Base-by-base conservation (phyloP, 1,139 yeast species). In the Tardiomyces blankii region DNA sequence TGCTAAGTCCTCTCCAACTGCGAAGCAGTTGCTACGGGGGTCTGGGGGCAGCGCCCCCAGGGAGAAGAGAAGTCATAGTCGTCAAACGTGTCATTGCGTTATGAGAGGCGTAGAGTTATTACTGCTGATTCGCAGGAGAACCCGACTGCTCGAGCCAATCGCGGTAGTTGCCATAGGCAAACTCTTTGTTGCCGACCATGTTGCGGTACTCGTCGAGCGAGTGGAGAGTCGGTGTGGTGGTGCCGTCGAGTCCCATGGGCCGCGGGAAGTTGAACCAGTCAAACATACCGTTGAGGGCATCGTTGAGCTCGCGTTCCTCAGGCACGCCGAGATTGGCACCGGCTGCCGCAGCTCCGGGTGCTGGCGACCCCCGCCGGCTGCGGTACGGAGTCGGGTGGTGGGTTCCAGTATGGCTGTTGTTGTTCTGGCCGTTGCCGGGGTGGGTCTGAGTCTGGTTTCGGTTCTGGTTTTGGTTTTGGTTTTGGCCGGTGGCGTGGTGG, bases 241-340 rank as follows among this genome's bases (percentile, higher is more conserved):
- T 43, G 11, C 39, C 47, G 7, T 39, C 30, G 2, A 7, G 57
- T 56, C 55, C 55, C 52, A 30, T 14, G n/a, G 35, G 35, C 16
- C 35, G 35, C n/a, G 35, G 35, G 16, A 30, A 30, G 39, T 55
- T 49, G 46, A 54, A 48, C 52, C 55, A 50, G 27, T 52, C 46
- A 30, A 53, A 47, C 40, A 48, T 44, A 42, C 50, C 49, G 23
- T 47, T 41, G 49, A 48, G 19, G 28, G 21, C 38, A 44, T 32
- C 23, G 27, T 38, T n/a, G 49, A 46, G 42, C 49, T 54, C 12
- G 45, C 48, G 14, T 45, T 53, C 38, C 42, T 54, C 16, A 44
- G 47, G 38, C 44, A 14, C 35, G n/a, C 35, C 35, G n/a, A 30
- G 35, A 9, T 30, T 30, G 5, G 35, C n/a, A 3, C 16, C 16